A percentile compares a stretch with the other conserved stretches of the same genome.
phyloP scores from a whole-genome alignment of 768 basidiomycete genomes.

The Boletellus emodensis region DNA sequence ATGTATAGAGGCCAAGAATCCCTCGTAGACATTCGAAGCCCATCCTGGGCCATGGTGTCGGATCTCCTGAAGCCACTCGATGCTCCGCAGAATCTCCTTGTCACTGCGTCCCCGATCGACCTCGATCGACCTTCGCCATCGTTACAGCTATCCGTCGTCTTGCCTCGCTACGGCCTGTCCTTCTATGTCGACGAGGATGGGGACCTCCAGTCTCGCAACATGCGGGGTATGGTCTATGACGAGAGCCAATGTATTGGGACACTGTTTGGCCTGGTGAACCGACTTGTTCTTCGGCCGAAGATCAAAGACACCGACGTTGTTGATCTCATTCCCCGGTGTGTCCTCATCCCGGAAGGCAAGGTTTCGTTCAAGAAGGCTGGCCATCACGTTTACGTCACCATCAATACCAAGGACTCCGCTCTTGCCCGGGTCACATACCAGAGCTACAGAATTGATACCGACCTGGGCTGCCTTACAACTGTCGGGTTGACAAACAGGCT shows the following conservation, averaged over 20 bases:
- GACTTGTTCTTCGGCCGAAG: constrained; percentile 37
- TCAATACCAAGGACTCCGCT: not conserved
- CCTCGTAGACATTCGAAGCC: constrained; percentile 29
- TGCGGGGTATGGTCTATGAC: constrained; percentile 41
- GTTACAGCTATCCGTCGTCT: constrained; percentile 22
- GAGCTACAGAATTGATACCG: constrained; percentile 26
- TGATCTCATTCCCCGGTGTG: constrained; percentile 3
- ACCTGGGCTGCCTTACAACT: constrained; percentile 23
- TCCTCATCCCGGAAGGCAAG: constrained; percentile 39
- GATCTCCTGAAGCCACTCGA: constrained; percentile 22
- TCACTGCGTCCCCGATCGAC: constrained; percentile 5
- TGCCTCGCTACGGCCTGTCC: constrained; percentile 40
- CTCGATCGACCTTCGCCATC: not conserved
- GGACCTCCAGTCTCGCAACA: constrained; percentile 37
- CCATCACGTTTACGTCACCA: constrained; percentile 10
- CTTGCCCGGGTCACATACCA: constrained; percentile 13
- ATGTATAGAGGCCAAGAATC: constrained; percentile 1
- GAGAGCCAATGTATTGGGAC: constrained; percentile 38
- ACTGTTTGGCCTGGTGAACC: constrained; percentile 40
- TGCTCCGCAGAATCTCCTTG: constrained; percentile 14
- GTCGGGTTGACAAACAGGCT: constrained; percentile 25
- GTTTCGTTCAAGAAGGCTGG: constrained; percentile 29
- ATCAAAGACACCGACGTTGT: not conserved
- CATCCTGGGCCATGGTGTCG: constrained; percentile 26
- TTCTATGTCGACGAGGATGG: constrained; percentile 35